Evolutionary conservation across 2,329 filamentous ascomycete species (phyloP).

Genomic region (Cercospora sesami): DNA sequence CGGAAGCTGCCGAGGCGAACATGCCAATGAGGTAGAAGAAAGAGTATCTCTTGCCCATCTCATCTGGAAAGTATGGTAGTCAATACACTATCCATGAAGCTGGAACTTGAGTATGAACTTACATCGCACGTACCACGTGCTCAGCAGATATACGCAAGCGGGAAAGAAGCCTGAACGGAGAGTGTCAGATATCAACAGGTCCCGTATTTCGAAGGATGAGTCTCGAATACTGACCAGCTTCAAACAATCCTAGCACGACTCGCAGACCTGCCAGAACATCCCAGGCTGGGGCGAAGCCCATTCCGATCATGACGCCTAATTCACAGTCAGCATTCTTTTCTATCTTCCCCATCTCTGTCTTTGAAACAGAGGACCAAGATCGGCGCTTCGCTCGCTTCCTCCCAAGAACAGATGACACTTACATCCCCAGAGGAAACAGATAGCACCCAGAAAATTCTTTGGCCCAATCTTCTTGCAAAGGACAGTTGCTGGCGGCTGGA

Average conservation of each 20-base stretch:
- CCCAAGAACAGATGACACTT: neutral
- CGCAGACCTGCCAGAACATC: slow-evolving; percentile 54
- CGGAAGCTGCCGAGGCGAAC: slow-evolving; percentile 47
- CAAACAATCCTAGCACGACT: slow-evolving; percentile 61
- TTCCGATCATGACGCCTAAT: slow-evolving; percentile 56
- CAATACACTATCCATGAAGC: neutral
- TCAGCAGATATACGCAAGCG: slow-evolving; percentile 34
- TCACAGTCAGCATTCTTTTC: neutral
- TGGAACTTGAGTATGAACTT: neutral
- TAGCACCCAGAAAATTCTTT: slow-evolving; percentile 28
- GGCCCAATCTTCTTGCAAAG: slow-evolving; percentile 63
- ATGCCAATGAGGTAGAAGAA: slow-evolving; percentile 51
- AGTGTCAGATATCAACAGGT: neutral
- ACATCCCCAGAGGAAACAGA: slow-evolving; percentile 56
- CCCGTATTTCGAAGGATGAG: neutral
- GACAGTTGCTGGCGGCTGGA: slow-evolving; percentile 68
- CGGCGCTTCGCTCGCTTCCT: neutral
- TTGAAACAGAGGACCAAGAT: neutral
- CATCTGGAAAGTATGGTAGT: slow-evolving; percentile 18
- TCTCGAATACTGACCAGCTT: slow-evolving; percentile 50
- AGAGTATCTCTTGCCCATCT: slow-evolving; percentile 41
- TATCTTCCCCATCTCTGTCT: too few relatives aligned
- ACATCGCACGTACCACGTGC: slow-evolving; percentile 28
- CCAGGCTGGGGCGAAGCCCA: slow-evolving; percentile 61
- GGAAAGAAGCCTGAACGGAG: slow-evolving; percentile 37